Evolutionary conservation across 768 basidiomycete genomes (phyloP).

Genomic region (Hypholoma sublateritium): DNA sequence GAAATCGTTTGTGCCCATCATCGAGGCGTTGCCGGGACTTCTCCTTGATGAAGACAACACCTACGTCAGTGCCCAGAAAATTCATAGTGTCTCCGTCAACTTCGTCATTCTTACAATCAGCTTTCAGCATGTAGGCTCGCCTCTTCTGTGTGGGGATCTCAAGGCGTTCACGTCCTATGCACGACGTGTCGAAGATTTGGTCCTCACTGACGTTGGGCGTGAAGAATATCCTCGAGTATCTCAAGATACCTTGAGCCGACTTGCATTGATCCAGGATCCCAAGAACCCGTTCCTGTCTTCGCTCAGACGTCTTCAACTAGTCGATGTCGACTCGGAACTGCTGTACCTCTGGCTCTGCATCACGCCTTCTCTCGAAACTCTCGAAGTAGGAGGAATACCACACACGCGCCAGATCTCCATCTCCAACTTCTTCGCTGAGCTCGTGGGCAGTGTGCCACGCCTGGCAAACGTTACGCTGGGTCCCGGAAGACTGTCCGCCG

Average conservation of each 20-base stretch:
- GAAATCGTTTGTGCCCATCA: constrained; percentile 3
- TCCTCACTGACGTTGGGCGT: background rate
- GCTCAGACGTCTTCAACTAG: background rate
- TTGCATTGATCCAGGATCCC: background rate
- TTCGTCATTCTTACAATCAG: too few relatives aligned
- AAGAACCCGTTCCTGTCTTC: background rate
- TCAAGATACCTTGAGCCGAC: background rate
- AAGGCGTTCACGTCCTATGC: background rate
- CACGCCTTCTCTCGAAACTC: constrained; percentile 15
- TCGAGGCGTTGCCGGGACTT: background rate
- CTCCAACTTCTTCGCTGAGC: background rate
- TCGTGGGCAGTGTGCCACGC: background rate
- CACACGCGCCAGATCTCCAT: background rate
- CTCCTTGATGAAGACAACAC: background rate
- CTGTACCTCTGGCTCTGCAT: constrained; percentile 18
- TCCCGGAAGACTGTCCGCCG: background rate
- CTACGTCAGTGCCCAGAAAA: background rate
- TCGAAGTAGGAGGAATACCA: constrained; percentile 19
- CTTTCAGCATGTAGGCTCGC: background rate
- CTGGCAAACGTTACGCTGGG: background rate
- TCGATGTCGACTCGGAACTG: background rate
- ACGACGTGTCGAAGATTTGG: background rate
- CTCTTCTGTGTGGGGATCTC: background rate
- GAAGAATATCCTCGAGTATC: background rate
- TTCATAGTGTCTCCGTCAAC: background rate